Evolutionary conservation across 2,329 filamentous ascomycete species (phyloP), one percentile per base, ranked within the genome.

Genomic region (Monascus ruber): DNA sequence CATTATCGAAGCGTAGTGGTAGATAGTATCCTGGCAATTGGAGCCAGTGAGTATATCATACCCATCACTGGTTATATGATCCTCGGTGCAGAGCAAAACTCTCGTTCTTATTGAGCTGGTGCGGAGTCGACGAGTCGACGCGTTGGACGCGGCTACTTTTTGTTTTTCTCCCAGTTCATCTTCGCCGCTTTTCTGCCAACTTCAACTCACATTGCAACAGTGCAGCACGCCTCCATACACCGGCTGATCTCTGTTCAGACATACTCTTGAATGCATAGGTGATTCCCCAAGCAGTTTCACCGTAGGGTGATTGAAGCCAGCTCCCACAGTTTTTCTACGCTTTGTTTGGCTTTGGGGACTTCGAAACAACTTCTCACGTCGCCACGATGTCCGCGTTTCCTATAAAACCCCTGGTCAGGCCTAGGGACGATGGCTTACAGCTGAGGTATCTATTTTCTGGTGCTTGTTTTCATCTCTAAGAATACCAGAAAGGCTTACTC

Each of bases 1-100:
- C 93, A 98, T 98, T 54, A 52, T 63, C 49, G 47, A 46, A 31
- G 49, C 44, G 45, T 39, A 40, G 41, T 45, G 47, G 45, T 39
- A 35, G 42, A 45, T 39, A 43, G 45, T 45, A 31, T 34, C 47
- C 47, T 46, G 49, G 48, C 53, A 49, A 42, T 42, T 34, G 33
- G 43, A 47, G 48, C 50, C 49, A 48, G 46, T 35, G 37, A 39
- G 39, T 37, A 34, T 39, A 40, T 37, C 43, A 52, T 53, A 43
- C 45, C 51, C 56, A 60, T 62, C 33, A 35, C 33, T 35, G 10
- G 8, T 31, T 24, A 17, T 17, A 17, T 17, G 17, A 17, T 17
- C 17, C 17, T 17, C 17, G 17, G 17, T 17, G 17, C 3, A 17
- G 17, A 17, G 17, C 17, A 17, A 17, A 3, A 17, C 17, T 17